Base-by-base conservation (phyloP, 495 filamentous ascomycete genomes). In the Hypoxylon crocopeplum region DNA sequence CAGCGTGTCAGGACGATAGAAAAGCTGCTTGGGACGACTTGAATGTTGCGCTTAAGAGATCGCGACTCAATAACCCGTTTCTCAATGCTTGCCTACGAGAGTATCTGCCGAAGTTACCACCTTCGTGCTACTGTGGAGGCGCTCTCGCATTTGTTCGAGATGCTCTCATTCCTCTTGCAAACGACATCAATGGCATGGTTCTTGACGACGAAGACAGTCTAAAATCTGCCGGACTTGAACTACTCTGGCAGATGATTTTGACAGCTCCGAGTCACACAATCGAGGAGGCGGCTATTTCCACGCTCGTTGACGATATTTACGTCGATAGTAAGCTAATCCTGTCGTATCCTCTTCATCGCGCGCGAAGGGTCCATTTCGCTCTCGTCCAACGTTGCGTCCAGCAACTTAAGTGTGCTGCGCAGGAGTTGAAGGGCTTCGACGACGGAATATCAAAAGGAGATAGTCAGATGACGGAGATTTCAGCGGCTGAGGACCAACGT, bases 221-320 rank as follows among this genome's bases (percentile, higher is more conserved):
- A 3, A 51, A 67, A 21, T 73, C 86, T 16, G 76, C 81, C 13
- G 88, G 87, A 7, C 79, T 90, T 42, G 90, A 94, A 46, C 80
- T 90, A 34, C 77, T 97, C 40, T 98, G 93, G 93, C 84, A 82
- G 12, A 85, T 96, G 65, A 86, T 93, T 13, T 68, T 97, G 40
- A 85, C 80, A 15, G 86, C 90, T 10, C 85, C 84, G 2, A 75
- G 79, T n/a, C 80, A 82, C 37, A 86, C 83, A 0, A 86, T 95
- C 40, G 91, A 91, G 57, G 73, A 79, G 4, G 72, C 80, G 37
- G 87, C 89, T 2, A 93, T 88, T 19, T 75, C 77, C 27, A 81
- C 84, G 15, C 82, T 96, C 7, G 90, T 92, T 21, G 64, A 66
- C 27, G 78, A 86, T 22, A 77, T 89, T n/a, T 96, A 93, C 60